Evolutionary conservation across 176 grass and related monocot genomes (phyloP).

Genomic region (Oropetium thomaeum): DNA sequence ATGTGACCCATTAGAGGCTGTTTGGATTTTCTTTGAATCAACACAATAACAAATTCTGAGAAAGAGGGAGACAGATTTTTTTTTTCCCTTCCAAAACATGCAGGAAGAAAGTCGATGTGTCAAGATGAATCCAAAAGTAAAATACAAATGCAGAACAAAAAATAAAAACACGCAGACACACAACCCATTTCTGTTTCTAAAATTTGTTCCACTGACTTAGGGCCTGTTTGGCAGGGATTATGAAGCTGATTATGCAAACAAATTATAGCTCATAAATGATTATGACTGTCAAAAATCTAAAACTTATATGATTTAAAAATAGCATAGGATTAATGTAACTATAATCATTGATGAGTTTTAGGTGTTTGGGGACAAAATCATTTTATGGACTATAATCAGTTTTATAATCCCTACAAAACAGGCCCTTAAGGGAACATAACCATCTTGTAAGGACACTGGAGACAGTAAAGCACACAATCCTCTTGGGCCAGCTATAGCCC

Average conservation of each 20-base stretch:
- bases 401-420: too few species aligned
- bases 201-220: neutral
- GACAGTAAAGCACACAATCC: neutral
- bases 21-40: conserved; percentile 2
- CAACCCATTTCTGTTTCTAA: neutral
- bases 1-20: neutral
- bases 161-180: neutral
- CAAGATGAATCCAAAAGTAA: neutral
- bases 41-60: neutral
- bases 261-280: too few species aligned
- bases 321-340: too few species aligned
- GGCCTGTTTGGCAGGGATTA: too few species aligned
- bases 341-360: too few species aligned
- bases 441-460: neutral
- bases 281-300: too few species aligned
- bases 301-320: too few species aligned
- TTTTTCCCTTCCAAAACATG: neutral
- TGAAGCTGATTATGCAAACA: too few species aligned
- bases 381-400: too few species aligned
- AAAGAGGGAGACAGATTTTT: neutral
- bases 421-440: neutral
- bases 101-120: neutral
- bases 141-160: neutral
- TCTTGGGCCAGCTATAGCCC: neutral
- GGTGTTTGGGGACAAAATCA: too few species aligned